phyloP scores from a whole-genome alignment of 225 moss, liverwort and hornwort genomes.

The Physcomitrium patens region DNA sequence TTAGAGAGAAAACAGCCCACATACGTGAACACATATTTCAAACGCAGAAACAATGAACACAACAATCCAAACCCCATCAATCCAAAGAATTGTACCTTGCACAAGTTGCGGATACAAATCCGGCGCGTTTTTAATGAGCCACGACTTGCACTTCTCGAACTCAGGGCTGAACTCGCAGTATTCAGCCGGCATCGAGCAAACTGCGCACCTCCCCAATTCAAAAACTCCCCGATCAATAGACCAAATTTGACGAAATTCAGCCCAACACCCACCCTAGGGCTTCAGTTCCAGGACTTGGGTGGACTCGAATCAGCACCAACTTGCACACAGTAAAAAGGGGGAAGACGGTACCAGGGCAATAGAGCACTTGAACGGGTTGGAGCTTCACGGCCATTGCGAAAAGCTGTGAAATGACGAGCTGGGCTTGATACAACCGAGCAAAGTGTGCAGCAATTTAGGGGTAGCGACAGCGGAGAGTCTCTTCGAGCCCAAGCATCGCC shows the following conservation, averaged over 20 bases:
- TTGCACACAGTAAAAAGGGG: not conserved
- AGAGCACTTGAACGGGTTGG: conserved; percentile 66
- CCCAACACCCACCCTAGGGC: not conserved
- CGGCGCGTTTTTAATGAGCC: conserved; percentile 87
- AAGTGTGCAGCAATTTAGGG: not conserved
- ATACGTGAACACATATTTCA: too few relatives aligned
- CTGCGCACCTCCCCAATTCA: conserved; percentile 45
- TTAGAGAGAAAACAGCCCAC: not conserved
- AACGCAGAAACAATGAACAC: conserved; percentile 2
- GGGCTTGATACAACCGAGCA: too few relatives aligned
- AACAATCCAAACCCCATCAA: not conserved
- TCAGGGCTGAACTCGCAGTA: conserved; percentile 97
- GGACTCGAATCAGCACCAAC: not conserved
- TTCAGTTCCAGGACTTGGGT: not conserved
- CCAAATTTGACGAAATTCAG: too few relatives aligned
- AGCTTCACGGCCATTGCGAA: conserved; percentile 58
- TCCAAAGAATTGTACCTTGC: conserved; percentile 60
- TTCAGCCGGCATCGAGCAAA: conserved; percentile 94
- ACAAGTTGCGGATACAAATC: conserved; percentile 82
- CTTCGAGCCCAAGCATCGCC: not conserved
- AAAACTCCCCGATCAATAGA: not conserved
- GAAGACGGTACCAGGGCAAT: conserved; percentile 53
- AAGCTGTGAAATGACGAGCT: not conserved
- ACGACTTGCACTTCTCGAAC: conserved; percentile 97
- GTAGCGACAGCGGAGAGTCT: not conserved